These are phyloP conservation scores for Neofusicoccum parvum DNA, from an alignment of 2,329 filamentous ascomycete genomes.

Conservation along the genomic window DNA sequence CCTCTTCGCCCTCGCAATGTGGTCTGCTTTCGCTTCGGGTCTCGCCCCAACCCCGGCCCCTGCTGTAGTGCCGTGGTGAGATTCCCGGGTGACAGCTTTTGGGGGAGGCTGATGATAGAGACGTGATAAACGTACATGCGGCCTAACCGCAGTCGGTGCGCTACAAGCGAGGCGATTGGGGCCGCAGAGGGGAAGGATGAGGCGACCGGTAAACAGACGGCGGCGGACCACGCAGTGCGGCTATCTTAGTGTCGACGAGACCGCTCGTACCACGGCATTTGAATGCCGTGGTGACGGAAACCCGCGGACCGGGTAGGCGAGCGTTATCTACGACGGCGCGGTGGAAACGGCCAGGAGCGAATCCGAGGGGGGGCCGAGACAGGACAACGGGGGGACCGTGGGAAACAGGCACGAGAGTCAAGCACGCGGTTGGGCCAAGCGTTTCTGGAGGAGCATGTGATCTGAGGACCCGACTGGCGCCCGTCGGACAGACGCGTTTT, in stretches of 20 bases:
- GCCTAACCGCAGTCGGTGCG: not conserved
- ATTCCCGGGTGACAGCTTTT: no score
- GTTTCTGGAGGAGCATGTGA: not conserved
- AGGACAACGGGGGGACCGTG: not conserved
- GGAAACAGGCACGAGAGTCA: not conserved
- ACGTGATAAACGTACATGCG: not conserved
- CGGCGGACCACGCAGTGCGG: not conserved
- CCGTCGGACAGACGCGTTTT: not conserved
- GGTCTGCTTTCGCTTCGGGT: no score
- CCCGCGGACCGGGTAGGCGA: not conserved
- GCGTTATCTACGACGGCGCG: slow-evolving; percentile 1
- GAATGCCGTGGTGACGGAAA: not conserved
- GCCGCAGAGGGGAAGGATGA: no score
- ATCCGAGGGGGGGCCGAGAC: not conserved
- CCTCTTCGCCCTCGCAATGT: no score
- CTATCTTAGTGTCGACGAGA: not conserved
- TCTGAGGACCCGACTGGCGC: not conserved
- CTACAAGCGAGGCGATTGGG: not conserved
- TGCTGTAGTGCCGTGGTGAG: no score
- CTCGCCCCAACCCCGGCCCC: no score
- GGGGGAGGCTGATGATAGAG: not conserved
- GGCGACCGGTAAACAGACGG: no score
- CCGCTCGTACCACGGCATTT: not conserved
- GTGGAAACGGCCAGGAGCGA: not conserved
- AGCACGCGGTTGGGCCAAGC: no score